These are phyloP conservation scores for Macrophomina pseudophaseolina DNA, from an alignment of 2,329 filamentous ascomycete species.

Conservation along the genomic window DNA sequence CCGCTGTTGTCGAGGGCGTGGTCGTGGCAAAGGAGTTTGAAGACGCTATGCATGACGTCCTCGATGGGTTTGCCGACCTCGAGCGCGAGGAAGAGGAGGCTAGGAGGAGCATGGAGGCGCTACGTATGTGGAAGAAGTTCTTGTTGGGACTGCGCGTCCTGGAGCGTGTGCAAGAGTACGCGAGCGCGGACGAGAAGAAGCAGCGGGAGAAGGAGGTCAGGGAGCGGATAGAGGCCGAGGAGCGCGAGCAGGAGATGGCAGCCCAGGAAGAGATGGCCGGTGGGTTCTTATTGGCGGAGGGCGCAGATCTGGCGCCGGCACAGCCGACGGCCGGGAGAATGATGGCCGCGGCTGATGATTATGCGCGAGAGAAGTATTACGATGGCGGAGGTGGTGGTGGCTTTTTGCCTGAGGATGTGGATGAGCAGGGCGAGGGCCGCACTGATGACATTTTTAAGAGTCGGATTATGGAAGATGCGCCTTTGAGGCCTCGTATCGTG, in stretches of 20 bases:
- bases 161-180: conserved; percentile 69
- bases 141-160: conserved; percentile 70
- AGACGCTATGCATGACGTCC: conserved; percentile 73
- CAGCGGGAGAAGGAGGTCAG: conserved; percentile 27
- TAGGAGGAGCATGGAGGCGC: conserved; percentile 53
- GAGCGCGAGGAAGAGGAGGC: conserved; percentile 67
- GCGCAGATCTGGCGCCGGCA: conserved; percentile 52
- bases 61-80: conserved; percentile 70
- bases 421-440: background rate
- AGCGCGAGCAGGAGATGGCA: conserved; percentile 28
- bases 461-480: background rate
- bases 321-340: conserved; percentile 32
- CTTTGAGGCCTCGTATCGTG: conserved; percentile 1
- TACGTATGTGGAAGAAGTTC: conserved; percentile 65
- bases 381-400: conserved; percentile 30
- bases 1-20: conserved; percentile 77
- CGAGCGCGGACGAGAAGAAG: conserved; percentile 39
- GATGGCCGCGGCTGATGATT: conserved; percentile 1
- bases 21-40: conserved; percentile 74
- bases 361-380: conserved; percentile 2
- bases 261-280: conserved; percentile 32
- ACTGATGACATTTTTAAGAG: conserved; percentile 3
- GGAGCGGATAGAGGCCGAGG: conserved; percentile 29
- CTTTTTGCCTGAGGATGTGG: conserved; percentile 34
- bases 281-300: conserved; percentile 55